phyloP scores from a whole-genome alignment of 306 rosid genomes.

The Casuarina equisetifolia region DNA sequence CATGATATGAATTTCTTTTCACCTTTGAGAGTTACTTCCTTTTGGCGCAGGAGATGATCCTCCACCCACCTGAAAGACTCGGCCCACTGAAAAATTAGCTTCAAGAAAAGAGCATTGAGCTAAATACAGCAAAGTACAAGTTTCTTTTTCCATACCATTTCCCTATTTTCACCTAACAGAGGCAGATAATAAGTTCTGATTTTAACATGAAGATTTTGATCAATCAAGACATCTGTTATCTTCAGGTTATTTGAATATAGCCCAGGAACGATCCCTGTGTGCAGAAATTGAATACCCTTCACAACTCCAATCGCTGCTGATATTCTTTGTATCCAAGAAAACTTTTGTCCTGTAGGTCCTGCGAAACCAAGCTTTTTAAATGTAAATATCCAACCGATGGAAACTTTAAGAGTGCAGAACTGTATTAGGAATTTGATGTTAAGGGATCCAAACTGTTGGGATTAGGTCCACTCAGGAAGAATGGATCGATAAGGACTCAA shows the following conservation, averaged over 20 bases:
- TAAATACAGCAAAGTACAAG: background rate
- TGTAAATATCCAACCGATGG: conserved; percentile 1
- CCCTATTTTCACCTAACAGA: conserved; percentile 50
- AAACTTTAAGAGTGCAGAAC: background rate
- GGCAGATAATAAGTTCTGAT: conserved; percentile 75
- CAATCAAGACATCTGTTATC: conserved; percentile 77
- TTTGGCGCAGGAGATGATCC: conserved; percentile 45
- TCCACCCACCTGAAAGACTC: conserved; percentile 46
- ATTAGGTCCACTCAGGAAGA: conserved; percentile 3
- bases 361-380: conserved; percentile 33
- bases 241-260: conserved; percentile 71
- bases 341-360: conserved; percentile 59
- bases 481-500: too few relatives aligned
- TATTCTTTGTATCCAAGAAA: conserved; percentile 85
- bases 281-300: conserved; percentile 90
- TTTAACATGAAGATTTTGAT: conserved; percentile 69
- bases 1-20: conserved; percentile 14
- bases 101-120: conserved; percentile 7
- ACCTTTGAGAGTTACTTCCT: conserved; percentile 68
- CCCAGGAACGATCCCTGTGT: conserved; percentile 93
- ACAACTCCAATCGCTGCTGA: conserved; percentile 77
- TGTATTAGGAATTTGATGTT: background rate
- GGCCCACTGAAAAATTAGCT: conserved; percentile 11
- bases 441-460: background rate
- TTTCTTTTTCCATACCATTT: conserved; percentile 46